A percentile compares a stretch with the other conserved stretches of the same genome.
These are phyloP conservation scores for Podila epigama DNA, from an alignment of 192 early-diverging fungal genomes.

Conservation along the genomic window DNA sequence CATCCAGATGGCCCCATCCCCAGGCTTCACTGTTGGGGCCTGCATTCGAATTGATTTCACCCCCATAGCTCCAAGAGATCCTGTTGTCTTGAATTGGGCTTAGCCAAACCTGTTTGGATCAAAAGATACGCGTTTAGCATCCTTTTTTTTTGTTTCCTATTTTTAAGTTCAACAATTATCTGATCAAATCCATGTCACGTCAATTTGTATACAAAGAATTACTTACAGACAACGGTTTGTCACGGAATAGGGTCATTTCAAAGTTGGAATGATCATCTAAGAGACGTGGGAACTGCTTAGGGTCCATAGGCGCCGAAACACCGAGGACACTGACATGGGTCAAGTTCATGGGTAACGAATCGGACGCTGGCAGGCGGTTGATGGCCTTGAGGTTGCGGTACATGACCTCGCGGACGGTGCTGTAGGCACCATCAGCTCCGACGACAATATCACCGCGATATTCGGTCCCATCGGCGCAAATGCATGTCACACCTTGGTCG, in stretches of 20 bases:
- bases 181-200: too few relatives aligned
- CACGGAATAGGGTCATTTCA: constrained; percentile 8
- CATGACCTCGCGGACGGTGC: constrained; percentile 13
- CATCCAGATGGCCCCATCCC: not conserved
- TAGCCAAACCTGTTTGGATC: constrained; percentile 10
- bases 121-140: too few relatives aligned
- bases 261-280: constrained; percentile 16
- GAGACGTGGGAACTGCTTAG: not conserved
- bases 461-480: constrained; percentile 18
- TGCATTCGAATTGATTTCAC: constrained; percentile 1
- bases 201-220: not conserved
- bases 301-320: constrained; percentile 13
- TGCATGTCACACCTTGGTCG: not conserved
- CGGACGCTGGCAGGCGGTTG: constrained; percentile 1
- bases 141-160: too few relatives aligned
- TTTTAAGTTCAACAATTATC: too few relatives aligned
- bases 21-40: not conserved
- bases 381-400: constrained; percentile 6
- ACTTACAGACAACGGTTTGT: constrained; percentile 15
- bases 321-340: constrained; percentile 24
- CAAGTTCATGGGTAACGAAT: constrained; percentile 7
- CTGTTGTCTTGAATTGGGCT: constrained; percentile 14
- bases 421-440: constrained; percentile 36
- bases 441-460: constrained; percentile 28
- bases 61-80: constrained; percentile 33